Evolutionary conservation across 495 filamentous ascomycete species (phyloP).

Genomic region (Penicillium tannophilum): DNA sequence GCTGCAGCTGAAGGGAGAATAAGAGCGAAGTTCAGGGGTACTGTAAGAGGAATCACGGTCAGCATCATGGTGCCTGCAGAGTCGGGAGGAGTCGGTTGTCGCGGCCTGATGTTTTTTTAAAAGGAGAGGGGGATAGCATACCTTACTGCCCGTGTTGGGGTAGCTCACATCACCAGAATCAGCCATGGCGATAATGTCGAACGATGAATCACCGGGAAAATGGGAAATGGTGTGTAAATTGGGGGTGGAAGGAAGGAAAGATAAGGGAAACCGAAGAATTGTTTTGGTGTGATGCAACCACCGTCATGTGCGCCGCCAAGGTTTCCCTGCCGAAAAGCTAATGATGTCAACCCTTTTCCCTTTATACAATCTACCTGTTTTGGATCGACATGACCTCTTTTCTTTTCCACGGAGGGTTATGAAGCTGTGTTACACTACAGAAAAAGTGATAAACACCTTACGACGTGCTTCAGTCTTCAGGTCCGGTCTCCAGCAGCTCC

Average conservation of each 20-base stretch:
- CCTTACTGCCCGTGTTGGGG: slow-evolving; percentile 49
- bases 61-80: slow-evolving; percentile 15
- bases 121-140: slow-evolving; percentile 22
- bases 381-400: neutral
- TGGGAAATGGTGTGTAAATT: slow-evolving; percentile 21
- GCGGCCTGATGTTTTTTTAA: neutral
- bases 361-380: neutral
- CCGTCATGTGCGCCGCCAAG: slow-evolving; percentile 27
- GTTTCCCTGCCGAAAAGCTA: slow-evolving; percentile 11
- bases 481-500: neutral
- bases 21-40: slow-evolving; percentile 6
- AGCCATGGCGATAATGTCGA: slow-evolving; percentile 26
- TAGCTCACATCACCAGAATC: slow-evolving; percentile 45
- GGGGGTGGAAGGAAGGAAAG: slow-evolving; percentile 16
- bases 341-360: slow-evolving; percentile 20
- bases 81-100: slow-evolving; percentile 16
- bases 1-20: neutral
- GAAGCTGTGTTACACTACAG: neutral
- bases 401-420: neutral
- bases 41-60: slow-evolving; percentile 12
- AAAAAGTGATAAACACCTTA: neutral
- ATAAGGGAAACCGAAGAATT: slow-evolving; percentile 17
- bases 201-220: slow-evolving; percentile 4
- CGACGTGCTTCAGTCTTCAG: neutral
- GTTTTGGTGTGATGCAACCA: slow-evolving; percentile 27